Evolutionary conservation across 75 land plant genomes (phyloP).

Genomic region (Gnetum montanum): DNA sequence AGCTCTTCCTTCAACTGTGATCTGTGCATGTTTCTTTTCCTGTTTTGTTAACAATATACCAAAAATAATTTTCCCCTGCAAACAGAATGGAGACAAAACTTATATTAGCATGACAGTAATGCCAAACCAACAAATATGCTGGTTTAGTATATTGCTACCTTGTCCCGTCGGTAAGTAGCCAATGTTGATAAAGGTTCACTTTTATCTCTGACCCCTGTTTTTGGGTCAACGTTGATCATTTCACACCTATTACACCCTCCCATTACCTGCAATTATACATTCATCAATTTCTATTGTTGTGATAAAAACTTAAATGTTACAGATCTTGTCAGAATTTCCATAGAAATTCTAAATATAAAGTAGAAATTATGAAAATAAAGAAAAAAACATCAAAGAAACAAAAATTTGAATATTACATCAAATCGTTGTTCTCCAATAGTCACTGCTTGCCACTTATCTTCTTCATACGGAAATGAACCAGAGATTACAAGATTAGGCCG

Average conservation of each 20-base stretch:
- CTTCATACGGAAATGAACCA: constrained; percentile 66
- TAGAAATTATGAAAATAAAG: neutral
- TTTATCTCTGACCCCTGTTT: constrained; percentile 28
- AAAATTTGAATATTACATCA: constrained; percentile 26
- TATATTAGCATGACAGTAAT: neutral
- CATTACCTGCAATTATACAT: constrained; percentile 43
- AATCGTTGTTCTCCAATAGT: constrained; percentile 45
- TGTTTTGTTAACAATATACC: constrained; percentile 51
- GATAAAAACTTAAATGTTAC: neutral
- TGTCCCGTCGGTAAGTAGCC: constrained; percentile 67
- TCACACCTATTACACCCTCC: constrained; percentile 97
- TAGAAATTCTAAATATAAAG: neutral
- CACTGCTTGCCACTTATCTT: constrained; percentile 70
- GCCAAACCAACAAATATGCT: neutral
- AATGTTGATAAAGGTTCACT: constrained; percentile 79
- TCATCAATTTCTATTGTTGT: no score
- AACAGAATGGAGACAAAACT: neutral
- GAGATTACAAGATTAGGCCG: constrained; percentile 85
- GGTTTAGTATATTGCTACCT: constrained; percentile 33
- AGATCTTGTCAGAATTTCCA: neutral
- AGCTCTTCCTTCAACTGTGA: neutral
- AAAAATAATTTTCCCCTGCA: constrained; percentile 75
- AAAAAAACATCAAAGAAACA: neutral
- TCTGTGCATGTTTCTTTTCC: neutral
- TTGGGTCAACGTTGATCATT: constrained; percentile 65